phyloP scores from a whole-genome alignment of 2,329 filamentous ascomycete species.

The Trichoderma afroharzianum region DNA sequence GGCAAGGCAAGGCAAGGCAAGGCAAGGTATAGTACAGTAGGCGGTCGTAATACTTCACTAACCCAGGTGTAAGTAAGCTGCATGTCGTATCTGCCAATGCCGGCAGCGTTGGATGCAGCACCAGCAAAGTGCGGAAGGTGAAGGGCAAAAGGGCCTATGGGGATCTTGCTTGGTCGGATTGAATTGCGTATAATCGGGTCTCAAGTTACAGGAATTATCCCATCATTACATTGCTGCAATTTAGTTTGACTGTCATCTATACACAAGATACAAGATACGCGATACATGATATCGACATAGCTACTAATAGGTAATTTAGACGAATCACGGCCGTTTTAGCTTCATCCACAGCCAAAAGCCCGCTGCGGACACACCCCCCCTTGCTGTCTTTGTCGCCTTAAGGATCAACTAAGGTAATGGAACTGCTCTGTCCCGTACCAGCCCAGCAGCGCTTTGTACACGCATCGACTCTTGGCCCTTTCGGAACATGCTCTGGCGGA shows the following conservation, averaged over 20 bases:
- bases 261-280: not conserved
- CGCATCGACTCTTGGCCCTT: slow-evolving; percentile 11
- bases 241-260: not conserved
- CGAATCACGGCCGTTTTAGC: not conserved
- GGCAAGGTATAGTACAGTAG: not conserved
- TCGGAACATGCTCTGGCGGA: slow-evolving; percentile 33
- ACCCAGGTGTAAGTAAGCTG: slow-evolving; percentile 11
- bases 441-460: not conserved
- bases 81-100: slow-evolving; percentile 12
- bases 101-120: not conserved
- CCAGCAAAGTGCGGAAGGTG: not conserved
- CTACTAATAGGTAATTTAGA: not conserved
- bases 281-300: not conserved
- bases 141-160: not conserved
- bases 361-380: not conserved
- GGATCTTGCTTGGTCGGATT: not conserved
- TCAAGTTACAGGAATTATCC: not conserved
- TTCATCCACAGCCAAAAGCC: not conserved
- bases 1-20: not conserved
- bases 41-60: not conserved
- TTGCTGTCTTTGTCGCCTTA: not conserved
- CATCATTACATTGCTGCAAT: not conserved
- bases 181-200: not conserved
- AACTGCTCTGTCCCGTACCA: not conserved
- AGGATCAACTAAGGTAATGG: not conserved